These are phyloP conservation scores for Ophiosphaerella herpotricha DNA, from an alignment of 2,329 filamentous ascomycete genomes.

Conservation along the genomic window DNA sequence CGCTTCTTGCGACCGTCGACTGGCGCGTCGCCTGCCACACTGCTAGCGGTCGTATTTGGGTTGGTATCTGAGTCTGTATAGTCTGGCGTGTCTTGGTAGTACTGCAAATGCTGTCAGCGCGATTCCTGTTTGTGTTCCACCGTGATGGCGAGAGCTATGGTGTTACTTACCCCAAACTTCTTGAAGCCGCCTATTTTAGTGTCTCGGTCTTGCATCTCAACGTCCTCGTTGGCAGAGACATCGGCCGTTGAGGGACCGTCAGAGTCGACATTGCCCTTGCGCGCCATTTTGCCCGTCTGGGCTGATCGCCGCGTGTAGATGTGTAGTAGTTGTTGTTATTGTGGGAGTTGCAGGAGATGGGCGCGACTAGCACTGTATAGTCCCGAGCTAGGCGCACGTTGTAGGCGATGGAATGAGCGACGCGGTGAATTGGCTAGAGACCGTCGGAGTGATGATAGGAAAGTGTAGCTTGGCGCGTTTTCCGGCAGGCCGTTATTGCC, in stretches of 20 bases:
- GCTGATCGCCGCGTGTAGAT: constrained; percentile 34
- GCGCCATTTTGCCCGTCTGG: constrained; percentile 47
- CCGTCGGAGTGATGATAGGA: constrained; percentile 1
- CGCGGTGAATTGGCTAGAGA: constrained; percentile 21
- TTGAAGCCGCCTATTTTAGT: constrained; percentile 40
- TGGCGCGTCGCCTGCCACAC: constrained; percentile 75
- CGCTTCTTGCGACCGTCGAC: constrained; percentile 82
- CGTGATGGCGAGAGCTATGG: neutral
- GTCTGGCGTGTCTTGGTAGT: constrained; percentile 64
- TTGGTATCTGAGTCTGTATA: constrained; percentile 71
- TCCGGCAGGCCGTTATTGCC: constrained; percentile 3
- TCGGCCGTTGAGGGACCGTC: constrained; percentile 45
- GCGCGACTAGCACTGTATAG: constrained; percentile 5
- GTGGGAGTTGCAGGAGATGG: constrained; percentile 4
- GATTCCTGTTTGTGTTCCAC: constrained; percentile 5
- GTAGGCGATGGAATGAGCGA: constrained; percentile 15
- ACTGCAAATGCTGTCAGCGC: constrained; percentile 44
- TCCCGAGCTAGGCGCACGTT: constrained; percentile 15
- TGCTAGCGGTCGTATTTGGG: constrained; percentile 75
- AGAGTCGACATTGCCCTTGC: constrained; percentile 42
- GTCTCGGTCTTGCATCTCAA: constrained; percentile 45
- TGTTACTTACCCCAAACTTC: constrained; percentile 39
- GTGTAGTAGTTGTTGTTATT: constrained; percentile 9
- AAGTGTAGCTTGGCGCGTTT: neutral
- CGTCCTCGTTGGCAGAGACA: constrained; percentile 44